Base-by-base conservation (phyloP, 2,329 filamentous ascomycete species). In the Alternaria incomplexa region DNA sequence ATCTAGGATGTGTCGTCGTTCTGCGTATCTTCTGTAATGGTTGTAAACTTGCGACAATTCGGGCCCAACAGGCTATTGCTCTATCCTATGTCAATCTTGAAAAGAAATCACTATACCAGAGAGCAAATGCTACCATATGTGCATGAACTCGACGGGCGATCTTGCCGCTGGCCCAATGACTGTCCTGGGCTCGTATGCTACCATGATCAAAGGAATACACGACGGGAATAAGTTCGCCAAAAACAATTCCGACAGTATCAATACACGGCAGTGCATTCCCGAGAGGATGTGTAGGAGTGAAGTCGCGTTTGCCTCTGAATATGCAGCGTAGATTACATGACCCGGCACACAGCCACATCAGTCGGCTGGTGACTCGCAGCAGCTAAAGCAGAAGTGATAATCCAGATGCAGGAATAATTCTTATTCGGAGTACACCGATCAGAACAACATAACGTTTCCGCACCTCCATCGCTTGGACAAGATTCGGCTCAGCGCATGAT, bases 381-480 rank as follows among this genome's bases (percentile, higher is more conserved):
- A 15, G 15, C 15, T 9, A 40, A 40, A 0, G 15, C 36, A 17
- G 36, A 17, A 17, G 4, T n/a, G 36, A 17, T 17, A 17, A 40
- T 40, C 36, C 36, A 17, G 15, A 17, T 40, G 36, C 36, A 40
- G 36, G 9, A n/a, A 40, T 17, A n/a, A 40, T 17, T 17, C 36
- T 17, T 40, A 40, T 52, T 23, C 20, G 4, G 43, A 15, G 30
- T 23, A 36, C 25, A 58, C 56, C 47, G 56, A 58, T 58, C 56
- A 45, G 56, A 23, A 10, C 12, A 28, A 50, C 45, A 5, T 15
- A 53, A 28, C 20, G 26, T 25, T 46, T 22, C 48, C 36, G 48
- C 36, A 53, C 47, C 48, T 45, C 56, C 56, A 46, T 59, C 56
- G 56, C 47, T 59, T 59, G 40, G 40, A 54, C 26, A 44, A 25